A percentile compares a stretch with the other conserved stretches of the same genome.
phyloP scores from a whole-genome alignment of 345 rosid genomes.

The Clarkia xantiana region DNA sequence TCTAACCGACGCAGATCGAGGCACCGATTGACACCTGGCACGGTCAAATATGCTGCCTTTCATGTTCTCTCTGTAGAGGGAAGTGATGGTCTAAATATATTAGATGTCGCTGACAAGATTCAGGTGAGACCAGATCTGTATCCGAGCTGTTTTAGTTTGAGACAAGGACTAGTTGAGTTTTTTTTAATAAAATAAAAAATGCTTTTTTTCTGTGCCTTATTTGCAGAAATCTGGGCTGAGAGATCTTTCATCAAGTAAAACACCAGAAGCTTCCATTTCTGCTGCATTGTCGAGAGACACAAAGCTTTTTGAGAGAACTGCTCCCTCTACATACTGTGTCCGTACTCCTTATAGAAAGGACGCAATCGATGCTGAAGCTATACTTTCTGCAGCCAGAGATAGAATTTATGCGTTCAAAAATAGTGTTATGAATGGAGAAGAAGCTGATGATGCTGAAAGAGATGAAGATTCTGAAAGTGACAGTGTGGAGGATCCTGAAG shows the following conservation, averaged over 20 bases:
- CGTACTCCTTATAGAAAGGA: conserved; percentile 70
- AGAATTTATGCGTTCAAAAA: conserved; percentile 50
- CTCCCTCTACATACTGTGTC: conserved; percentile 93
- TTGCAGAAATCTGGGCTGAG: conserved; percentile 73
- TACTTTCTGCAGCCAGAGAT: conserved; percentile 69
- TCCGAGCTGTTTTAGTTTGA: background rate
- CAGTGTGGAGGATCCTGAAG: conserved; percentile 59
- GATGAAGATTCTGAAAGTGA: conserved; percentile 82
- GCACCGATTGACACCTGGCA: conserved; percentile 89
- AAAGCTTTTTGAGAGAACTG: conserved; percentile 83
- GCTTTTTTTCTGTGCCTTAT: conserved; percentile 1
- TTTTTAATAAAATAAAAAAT: background rate
- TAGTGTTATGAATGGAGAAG: conserved; percentile 52
- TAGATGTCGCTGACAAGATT: conserved; percentile 85
- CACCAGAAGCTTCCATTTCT: conserved; percentile 92
- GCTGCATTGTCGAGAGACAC: conserved; percentile 91
- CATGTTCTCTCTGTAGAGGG: conserved; percentile 76
- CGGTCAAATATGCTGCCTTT: conserved; percentile 90
- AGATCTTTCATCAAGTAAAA: conserved; percentile 83
- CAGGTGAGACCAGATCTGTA: conserved; percentile 36
- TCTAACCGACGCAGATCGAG: conserved; percentile 66
- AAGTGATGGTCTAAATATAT: conserved; percentile 56
- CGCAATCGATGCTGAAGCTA: conserved; percentile 47
- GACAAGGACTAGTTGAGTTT: background rate
- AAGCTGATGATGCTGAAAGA: conserved; percentile 77